Percentiles rank a stretch among this genome's conserved stretches.
Conservation (phyloP, 371 early-diverging fungal genomes). For the Haplosporangium sp. region DNA sequence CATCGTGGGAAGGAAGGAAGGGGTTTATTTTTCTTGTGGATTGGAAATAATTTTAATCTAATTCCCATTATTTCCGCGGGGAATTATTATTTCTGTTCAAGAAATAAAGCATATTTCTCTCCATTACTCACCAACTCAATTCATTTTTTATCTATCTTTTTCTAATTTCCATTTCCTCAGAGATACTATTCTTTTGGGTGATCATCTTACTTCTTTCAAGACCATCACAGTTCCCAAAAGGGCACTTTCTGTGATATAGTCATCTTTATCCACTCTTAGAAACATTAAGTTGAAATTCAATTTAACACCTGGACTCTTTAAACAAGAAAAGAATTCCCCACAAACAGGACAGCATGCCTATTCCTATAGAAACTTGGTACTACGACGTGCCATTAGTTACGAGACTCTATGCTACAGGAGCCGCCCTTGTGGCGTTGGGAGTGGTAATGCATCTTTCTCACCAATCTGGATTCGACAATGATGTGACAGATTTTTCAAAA, state of each 20-base stretch:
- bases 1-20: background rate
- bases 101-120: too few relatives aligned
- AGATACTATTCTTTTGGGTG: too few relatives aligned
- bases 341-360: conserved; percentile 28
- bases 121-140: too few relatives aligned
- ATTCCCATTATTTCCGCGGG: too few relatives aligned
- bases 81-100: too few relatives aligned
- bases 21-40: too few relatives aligned
- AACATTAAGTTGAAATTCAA: background rate
- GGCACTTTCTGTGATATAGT: background rate
- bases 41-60: too few relatives aligned
- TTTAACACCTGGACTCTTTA: background rate
- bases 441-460: conserved; percentile 64
- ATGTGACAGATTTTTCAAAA: background rate
- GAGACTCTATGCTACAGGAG: conserved; percentile 84
- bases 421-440: conserved; percentile 80
- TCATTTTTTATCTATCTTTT: too few relatives aligned
- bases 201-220: too few relatives aligned
- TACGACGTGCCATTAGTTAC: conserved; percentile 91
- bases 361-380: conserved; percentile 93
- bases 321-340: background rate
- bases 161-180: too few relatives aligned
- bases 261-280: background rate
- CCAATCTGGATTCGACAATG: background rate
- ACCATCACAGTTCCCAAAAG: too few relatives aligned